phyloP scores from a whole-genome alignment of 352 stramenopile species.

The Pythium biforme region DNA sequence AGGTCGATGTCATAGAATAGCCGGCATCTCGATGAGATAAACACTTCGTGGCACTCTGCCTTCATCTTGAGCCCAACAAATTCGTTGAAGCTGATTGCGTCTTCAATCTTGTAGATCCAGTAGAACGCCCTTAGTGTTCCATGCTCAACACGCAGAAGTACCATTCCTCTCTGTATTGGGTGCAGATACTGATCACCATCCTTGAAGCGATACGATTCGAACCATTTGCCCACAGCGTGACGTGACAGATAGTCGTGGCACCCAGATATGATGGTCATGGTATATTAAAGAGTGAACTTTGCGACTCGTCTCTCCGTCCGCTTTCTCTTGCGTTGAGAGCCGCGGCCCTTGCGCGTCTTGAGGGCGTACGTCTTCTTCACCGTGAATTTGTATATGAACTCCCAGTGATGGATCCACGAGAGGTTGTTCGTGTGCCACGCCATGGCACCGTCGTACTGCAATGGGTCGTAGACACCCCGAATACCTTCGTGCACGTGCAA shows the following conservation, averaged over 20 bases:
- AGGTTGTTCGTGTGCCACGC: no score
- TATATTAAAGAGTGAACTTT: neutral
- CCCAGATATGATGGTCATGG: neutral
- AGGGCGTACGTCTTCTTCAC: no score
- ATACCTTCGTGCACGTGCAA: no score
- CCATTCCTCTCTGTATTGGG: slow-evolving; percentile 4
- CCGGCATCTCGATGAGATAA: slow-evolving; percentile 6
- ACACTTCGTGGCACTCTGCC: slow-evolving; percentile 11
- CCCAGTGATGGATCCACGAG: no score
- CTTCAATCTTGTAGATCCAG: slow-evolving; percentile 17
- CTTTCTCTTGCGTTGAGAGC: no score
- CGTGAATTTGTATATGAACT: no score
- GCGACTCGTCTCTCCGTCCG: no score
- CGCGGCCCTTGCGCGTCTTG: no score
- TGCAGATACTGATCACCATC: slow-evolving; percentile 7
- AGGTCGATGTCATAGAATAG: slow-evolving; percentile 24
- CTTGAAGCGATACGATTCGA: slow-evolving; percentile 20
- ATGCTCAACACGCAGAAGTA: slow-evolving; percentile 16
- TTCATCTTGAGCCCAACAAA: slow-evolving; percentile 14
- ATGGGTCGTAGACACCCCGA: no score
- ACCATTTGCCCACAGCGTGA: slow-evolving; percentile 5
- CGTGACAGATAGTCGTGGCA: neutral
- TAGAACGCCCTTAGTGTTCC: slow-evolving; percentile 15
- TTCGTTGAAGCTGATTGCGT: slow-evolving; percentile 19
- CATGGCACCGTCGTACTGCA: no score